Evolutionary conservation across 73 alveolate species (phyloP).

Genomic region (Paramecium octaurelia): DNA sequence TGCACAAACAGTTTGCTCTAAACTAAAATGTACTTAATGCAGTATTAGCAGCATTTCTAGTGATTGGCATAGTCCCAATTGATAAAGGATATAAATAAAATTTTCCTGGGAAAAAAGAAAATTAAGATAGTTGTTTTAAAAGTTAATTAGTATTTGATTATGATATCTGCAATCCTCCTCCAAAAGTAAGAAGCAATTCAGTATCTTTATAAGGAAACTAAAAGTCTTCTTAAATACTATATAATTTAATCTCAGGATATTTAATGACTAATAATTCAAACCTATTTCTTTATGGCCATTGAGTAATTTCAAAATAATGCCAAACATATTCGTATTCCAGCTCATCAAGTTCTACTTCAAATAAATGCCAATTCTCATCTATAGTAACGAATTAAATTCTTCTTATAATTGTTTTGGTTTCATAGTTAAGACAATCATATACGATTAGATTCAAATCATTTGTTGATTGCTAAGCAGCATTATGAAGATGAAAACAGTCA

Average conservation of each 20-base stretch:
- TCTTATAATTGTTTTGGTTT: neutral
- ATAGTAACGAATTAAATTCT: neutral
- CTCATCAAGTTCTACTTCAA: neutral
- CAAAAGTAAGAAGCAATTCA: neutral
- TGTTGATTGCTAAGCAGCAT: neutral
- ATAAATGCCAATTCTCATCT: neutral
- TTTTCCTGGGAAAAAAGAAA: neutral
- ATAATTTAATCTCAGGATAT: neutral
- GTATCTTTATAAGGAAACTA: neutral
- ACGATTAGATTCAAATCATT: neutral
- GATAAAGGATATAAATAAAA: neutral
- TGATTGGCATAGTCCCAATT: neutral
- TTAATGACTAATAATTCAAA: neutral
- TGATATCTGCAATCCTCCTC: neutral
- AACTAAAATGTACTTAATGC: neutral
- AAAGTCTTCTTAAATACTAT: neutral
- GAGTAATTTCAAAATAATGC: neutral
- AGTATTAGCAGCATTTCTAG: neutral
- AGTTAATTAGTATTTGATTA: neutral
- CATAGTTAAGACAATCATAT: neutral
- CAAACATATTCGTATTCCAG: neutral
- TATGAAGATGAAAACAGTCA: neutral
- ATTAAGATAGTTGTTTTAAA: neutral
- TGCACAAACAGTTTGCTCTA: neutral
- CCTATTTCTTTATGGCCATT: neutral